Conservation (phyloP, 441 rosid species). For the Pelargonium fulgidum region DNA sequence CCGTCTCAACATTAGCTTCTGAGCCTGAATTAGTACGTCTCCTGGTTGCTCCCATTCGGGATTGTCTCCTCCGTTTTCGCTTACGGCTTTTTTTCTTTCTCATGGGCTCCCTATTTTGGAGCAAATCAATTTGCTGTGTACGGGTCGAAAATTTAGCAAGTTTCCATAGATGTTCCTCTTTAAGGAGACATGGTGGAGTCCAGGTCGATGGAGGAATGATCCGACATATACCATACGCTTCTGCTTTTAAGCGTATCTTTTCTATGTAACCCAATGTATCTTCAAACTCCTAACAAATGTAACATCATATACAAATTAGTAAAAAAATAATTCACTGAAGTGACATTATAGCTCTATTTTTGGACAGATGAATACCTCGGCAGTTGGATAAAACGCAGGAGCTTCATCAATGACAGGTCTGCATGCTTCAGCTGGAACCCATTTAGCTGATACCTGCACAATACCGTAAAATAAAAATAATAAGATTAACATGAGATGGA, state of each 20-base stretch:
- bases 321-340: constrained; percentile 16
- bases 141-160: constrained; percentile 74
- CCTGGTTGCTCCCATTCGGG: constrained; percentile 49
- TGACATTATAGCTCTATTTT: constrained; percentile 11
- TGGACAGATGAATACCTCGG: constrained; percentile 46
- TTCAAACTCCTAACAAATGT: constrained; percentile 67
- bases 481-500: background rate
- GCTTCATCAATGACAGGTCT: constrained; percentile 76
- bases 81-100: constrained; percentile 44
- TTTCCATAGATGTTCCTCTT: constrained; percentile 72
- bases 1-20: constrained; percentile 33
- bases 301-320: background rate
- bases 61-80: constrained; percentile 72
- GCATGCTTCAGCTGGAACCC: constrained; percentile 66
- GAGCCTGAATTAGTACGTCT: constrained; percentile 29
- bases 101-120: constrained; percentile 83
- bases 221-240: constrained; percentile 93
- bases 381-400: constrained; percentile 89
- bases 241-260: constrained; percentile 75
- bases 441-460: constrained; percentile 67
- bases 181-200: constrained; percentile 92
- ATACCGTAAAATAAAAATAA: constrained; percentile 14
- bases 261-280: constrained; percentile 83
- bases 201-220: constrained; percentile 95
- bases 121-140: constrained; percentile 92